Conservation (phyloP, 176 grass and related monocot genomes). For the Thinopyrum elongatum region DNA sequence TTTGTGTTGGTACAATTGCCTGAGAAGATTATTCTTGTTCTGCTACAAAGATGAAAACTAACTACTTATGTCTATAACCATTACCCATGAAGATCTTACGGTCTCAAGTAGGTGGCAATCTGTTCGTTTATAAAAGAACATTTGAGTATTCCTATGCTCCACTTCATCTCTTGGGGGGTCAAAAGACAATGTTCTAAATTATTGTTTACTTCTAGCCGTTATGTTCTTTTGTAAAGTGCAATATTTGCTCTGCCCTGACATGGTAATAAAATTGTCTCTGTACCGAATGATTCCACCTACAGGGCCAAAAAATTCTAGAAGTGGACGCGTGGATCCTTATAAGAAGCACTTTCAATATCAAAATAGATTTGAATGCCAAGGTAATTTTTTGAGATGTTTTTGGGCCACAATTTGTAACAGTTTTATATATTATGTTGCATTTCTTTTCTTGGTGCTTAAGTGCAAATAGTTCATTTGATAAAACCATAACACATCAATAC, state of each 20-base stretch:
- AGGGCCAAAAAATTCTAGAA: constrained; percentile 96
- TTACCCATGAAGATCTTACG: neutral
- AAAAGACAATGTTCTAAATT: neutral
- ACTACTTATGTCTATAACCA: neutral
- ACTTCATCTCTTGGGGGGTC: neutral
- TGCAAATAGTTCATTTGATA: constrained; percentile 9
- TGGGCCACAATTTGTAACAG: neutral
- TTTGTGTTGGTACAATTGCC: neutral
- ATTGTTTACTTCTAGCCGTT: constrained; percentile 12
- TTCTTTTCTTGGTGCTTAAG: neutral
- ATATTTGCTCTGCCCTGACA: constrained; percentile 22
- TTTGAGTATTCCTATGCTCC: neutral
- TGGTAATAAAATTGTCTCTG: constrained; percentile 11
- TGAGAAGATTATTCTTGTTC: neutral
- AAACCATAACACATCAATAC: constrained; percentile 1
- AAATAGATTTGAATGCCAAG: constrained; percentile 93
- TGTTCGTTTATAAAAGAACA: neutral
- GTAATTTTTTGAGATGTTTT: constrained; percentile 41
- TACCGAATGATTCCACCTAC: constrained; percentile 99
- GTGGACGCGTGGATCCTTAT: constrained; percentile 84
- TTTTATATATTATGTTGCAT: neutral
- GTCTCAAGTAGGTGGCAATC: neutral
- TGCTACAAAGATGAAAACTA: neutral
- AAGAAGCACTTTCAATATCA: constrained; percentile 84
- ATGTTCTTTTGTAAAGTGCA: neutral